phyloP scores from a whole-genome alignment of 1,139 yeast genomes.

The Saccharomycopsis phalli region DNA sequence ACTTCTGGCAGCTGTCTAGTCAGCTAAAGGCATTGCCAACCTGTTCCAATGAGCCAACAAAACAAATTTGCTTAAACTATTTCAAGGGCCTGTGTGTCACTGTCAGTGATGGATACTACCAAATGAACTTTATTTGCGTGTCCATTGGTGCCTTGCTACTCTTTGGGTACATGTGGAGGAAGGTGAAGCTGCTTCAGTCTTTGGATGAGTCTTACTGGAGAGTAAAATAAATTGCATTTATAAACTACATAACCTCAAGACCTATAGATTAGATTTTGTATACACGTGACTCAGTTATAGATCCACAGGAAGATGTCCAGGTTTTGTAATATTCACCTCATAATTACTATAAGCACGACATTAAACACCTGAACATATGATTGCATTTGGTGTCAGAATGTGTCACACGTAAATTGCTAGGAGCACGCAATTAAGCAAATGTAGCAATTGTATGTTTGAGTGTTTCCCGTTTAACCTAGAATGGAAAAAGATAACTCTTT shows the following conservation, averaged over 20 bases:
- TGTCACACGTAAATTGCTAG: no score
- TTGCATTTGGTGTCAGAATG: no score
- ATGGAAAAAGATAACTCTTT: no score
- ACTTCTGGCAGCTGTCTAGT: slow-evolving; percentile 16
- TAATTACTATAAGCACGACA: no score
- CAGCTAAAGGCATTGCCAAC: slow-evolving; percentile 26
- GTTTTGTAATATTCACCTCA: no score
- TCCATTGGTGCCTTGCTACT: slow-evolving; percentile 57
- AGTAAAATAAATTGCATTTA: slow-evolving; percentile 27
- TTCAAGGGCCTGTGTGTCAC: slow-evolving; percentile 49
- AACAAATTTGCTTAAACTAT: slow-evolving; percentile 38
- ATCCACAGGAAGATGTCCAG: no score
- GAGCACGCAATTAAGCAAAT: no score
- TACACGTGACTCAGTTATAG: no score
- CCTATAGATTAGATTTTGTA: no score
- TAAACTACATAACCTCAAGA: background rate
- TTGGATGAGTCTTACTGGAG: slow-evolving; percentile 67
- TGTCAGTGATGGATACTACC: slow-evolving; percentile 74
- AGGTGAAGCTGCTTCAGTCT: slow-evolving; percentile 48
- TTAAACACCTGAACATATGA: no score
- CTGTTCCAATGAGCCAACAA: slow-evolving; percentile 35
- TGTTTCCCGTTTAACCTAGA: no score
- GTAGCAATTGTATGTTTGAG: no score
- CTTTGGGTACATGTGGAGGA: slow-evolving; percentile 55
- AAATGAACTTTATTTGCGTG: slow-evolving; percentile 67